Evolutionary conservation across 2,329 filamentous ascomycete species (phyloP).

Genomic region (Xylaria sp.): DNA sequence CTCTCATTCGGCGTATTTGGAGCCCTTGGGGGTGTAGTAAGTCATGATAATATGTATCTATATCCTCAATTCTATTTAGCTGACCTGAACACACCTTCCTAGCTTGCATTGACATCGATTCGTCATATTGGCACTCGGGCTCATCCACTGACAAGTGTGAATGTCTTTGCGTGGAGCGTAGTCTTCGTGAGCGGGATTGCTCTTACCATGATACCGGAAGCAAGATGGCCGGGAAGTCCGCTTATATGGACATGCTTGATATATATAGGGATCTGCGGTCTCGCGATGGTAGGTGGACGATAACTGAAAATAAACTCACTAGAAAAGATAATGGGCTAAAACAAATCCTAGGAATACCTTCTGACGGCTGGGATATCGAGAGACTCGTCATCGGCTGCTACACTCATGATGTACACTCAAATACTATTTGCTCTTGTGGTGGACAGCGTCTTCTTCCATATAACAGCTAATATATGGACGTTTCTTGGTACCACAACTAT

Average conservation of each 20-base stretch:
- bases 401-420: conserved; percentile 4
- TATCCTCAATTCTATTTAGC: background rate
- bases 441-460: background rate
- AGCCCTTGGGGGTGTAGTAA: conserved; percentile 1
- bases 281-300: conserved; percentile 2
- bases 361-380: conserved; percentile 6
- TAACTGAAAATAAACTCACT: background rate
- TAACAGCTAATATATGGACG: background rate
- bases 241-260: conserved; percentile 1
- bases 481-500: conserved; percentile 1
- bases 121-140: conserved; percentile 3
- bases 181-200: conserved; percentile 1
- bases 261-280: conserved; percentile 4
- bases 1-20: background rate
- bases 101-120: conserved; percentile 4
- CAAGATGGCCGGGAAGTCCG: background rate
- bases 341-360: background rate
- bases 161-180: conserved; percentile 6
- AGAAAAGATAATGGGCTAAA: background rate
- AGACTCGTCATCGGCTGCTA: conserved; percentile 3
- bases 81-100: background rate
- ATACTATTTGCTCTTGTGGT: conserved; percentile 1
- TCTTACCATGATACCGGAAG: background rate
- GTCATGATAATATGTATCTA: background rate
- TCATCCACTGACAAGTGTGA: conserved; percentile 3